Conservation (phyloP, 2,329 filamentous ascomycete species). For the Pezicula radicicola region DNA sequence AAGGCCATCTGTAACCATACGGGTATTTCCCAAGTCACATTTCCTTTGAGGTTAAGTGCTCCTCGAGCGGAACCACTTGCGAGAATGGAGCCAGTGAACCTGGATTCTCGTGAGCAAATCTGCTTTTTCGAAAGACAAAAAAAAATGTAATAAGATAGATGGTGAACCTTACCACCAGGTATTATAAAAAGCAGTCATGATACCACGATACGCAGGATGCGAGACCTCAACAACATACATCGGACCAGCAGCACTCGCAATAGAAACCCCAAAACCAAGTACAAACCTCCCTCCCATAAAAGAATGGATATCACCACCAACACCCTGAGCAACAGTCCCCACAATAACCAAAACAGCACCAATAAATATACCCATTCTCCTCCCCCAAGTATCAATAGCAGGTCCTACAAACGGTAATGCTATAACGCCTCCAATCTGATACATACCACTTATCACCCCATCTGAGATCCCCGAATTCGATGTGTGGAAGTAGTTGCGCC, state of each 20-base stretch:
- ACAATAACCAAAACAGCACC: constrained; percentile 38
- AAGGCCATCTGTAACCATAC: constrained; percentile 51
- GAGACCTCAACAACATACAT: constrained; percentile 43
- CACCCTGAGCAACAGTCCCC: constrained; percentile 41
- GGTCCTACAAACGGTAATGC: constrained; percentile 44
- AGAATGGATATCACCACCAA: constrained; percentile 22
- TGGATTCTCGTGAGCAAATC: constrained; percentile 27
- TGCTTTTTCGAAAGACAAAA: not conserved
- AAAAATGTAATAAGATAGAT: not conserved
- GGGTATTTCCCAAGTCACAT: constrained; percentile 43
- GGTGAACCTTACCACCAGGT: constrained; percentile 19
- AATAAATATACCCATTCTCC: constrained; percentile 42
- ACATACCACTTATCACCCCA: constrained; percentile 48
- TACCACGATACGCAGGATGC: constrained; percentile 41
- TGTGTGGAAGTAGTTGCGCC: constrained; percentile 34
- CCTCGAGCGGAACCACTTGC: constrained; percentile 51
- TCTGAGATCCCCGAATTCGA: constrained; percentile 40
- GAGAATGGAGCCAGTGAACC: constrained; percentile 50
- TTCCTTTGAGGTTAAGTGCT: constrained; percentile 34
- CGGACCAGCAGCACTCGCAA: constrained; percentile 41
- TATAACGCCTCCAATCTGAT: constrained; percentile 46
- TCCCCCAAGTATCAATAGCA: constrained; percentile 42
- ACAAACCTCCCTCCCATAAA: constrained; percentile 55
- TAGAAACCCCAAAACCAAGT: constrained; percentile 51
- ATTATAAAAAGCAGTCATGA: constrained; percentile 31